Percentiles rank a stretch among this genome's conserved stretches.
These are phyloP conservation scores for Alternaria metachromatica DNA, from an alignment of 2,329 filamentous ascomycete genomes.

Conservation along the genomic window DNA sequence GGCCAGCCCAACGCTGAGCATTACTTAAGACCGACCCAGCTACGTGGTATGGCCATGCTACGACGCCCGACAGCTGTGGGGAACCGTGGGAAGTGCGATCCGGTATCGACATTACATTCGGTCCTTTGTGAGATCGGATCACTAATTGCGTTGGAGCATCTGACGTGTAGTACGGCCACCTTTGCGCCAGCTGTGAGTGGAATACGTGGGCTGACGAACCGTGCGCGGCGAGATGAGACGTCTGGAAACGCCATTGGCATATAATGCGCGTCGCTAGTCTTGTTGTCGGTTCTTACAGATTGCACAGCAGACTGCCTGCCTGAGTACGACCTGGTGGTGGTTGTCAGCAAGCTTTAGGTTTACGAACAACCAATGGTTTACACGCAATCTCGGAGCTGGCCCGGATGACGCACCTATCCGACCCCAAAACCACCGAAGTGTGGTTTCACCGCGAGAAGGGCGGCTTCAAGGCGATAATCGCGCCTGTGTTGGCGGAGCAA, in stretches of 20 bases:
- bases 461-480: neutral
- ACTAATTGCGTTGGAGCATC: neutral
- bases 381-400: neutral
- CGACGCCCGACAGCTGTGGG: constrained; percentile 8
- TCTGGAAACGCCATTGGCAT: neutral
- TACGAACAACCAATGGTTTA: neutral
- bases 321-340: neutral
- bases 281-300: neutral
- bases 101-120: neutral
- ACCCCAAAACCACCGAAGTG: neutral
- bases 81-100: constrained; percentile 10
- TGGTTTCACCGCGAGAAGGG: neutral
- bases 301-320: neutral
- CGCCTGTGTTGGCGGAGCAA: neutral
- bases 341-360: neutral
- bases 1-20: neutral
- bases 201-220: neutral
- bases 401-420: neutral
- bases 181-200: neutral
- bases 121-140: constrained; percentile 3
- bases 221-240: neutral
- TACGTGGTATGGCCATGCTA: neutral
- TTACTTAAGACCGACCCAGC: neutral
- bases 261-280: neutral
- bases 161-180: neutral